Percentiles rank a stretch among this genome's conserved stretches.
These are phyloP conservation scores for Prunus mira DNA, from an alignment of 306 rosid genomes.

Conservation along the genomic window DNA sequence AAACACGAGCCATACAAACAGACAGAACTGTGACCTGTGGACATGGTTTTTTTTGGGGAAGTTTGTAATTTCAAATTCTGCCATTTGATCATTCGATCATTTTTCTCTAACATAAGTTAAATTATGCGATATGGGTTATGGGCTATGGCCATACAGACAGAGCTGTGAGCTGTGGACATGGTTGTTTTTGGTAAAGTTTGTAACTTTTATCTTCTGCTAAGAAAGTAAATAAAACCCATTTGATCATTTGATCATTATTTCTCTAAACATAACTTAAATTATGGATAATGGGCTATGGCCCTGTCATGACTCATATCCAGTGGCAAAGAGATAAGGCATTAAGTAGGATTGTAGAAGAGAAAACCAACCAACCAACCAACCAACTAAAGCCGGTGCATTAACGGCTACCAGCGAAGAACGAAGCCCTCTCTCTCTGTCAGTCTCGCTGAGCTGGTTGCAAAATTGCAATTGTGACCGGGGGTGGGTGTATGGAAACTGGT, in stretches of 20 bases:
- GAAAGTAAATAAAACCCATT: too few relatives aligned
- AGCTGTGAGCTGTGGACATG: too few relatives aligned
- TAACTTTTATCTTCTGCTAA: too few relatives aligned
- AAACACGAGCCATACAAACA: background rate
- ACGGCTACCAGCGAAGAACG: background rate
- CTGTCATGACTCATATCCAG: background rate
- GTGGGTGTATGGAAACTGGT: conserved; percentile 26
- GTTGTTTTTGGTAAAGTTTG: too few relatives aligned
- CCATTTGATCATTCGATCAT: too few relatives aligned
- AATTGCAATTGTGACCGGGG: background rate
- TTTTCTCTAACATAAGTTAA: too few relatives aligned
- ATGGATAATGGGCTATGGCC: background rate
- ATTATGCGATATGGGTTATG: too few relatives aligned
- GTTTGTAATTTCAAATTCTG: too few relatives aligned
- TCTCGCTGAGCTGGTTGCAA: background rate
- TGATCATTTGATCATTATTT: background rate
- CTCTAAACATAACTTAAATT: background rate
- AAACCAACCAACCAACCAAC: background rate
- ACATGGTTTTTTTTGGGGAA: background rate
- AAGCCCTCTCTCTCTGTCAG: background rate
- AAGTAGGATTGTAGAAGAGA: background rate
- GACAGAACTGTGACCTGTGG: background rate
- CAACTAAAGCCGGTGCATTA: background rate
- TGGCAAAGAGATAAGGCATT: background rate
- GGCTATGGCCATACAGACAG: too few relatives aligned